These are phyloP conservation scores for Pezicula carpinea DNA, from an alignment of 2,329 filamentous ascomycete species.

Conservation along the genomic window DNA sequence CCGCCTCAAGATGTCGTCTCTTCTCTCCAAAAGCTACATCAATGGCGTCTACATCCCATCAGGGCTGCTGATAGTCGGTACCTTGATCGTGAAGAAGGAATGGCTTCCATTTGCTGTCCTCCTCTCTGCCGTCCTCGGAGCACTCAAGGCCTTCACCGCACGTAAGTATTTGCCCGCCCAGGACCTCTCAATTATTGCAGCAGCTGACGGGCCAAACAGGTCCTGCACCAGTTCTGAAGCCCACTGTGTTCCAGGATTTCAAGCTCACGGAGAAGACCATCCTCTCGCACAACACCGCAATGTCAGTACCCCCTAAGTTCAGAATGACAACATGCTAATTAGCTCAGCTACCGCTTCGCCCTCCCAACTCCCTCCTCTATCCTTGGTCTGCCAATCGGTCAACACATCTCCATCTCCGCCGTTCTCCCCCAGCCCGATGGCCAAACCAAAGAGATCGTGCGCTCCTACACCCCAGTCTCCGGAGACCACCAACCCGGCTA, in stretches of 20 bases:
- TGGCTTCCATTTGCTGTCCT: slow-evolving; percentile 68
- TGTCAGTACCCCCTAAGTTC: slow-evolving; percentile 46
- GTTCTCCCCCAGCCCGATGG: slow-evolving; percentile 62
- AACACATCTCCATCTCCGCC: slow-evolving; percentile 96
- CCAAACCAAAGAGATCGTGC: slow-evolving; percentile 75
- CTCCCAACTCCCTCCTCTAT: slow-evolving; percentile 75
- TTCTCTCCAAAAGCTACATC: slow-evolving; percentile 59
- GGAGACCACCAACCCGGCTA: slow-evolving; percentile 84
- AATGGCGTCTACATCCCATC: slow-evolving; percentile 81
- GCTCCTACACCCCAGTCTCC: slow-evolving; percentile 89
- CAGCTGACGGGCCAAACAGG: slow-evolving; percentile 41
- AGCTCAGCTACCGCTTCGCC: slow-evolving; percentile 79
- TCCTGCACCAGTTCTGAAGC: slow-evolving; percentile 79
- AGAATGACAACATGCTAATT: slow-evolving; percentile 11
- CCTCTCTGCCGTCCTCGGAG: slow-evolving; percentile 61
- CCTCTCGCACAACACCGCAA: slow-evolving; percentile 96
- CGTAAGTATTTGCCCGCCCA: slow-evolving; percentile 30
- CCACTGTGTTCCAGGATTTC: slow-evolving; percentile 84
- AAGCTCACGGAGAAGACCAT: slow-evolving; percentile 91
- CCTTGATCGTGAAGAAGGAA: slow-evolving; percentile 72
- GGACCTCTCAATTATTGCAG: not conserved
- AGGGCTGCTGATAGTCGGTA: slow-evolving; percentile 71
- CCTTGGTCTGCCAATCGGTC: slow-evolving; percentile 94
- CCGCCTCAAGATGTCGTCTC: slow-evolving; percentile 8
- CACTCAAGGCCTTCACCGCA: slow-evolving; percentile 70